A percentile compares a stretch with the other conserved stretches of the same genome.
Evolutionary conservation across 352 stramenopile species (phyloP).

Genomic region (Phytophthora pisi): DNA sequence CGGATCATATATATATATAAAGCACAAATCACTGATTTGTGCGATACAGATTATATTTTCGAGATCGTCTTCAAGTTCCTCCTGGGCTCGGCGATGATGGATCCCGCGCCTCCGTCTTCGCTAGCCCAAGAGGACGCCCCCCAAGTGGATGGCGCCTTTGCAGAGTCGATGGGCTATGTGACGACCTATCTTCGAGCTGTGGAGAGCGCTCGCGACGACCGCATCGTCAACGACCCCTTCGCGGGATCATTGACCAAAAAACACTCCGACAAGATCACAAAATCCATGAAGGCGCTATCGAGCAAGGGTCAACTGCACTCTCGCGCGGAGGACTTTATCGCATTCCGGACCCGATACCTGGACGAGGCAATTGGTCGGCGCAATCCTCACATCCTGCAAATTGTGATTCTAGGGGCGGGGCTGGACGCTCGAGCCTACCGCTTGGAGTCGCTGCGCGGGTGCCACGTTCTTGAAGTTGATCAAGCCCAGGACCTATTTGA

Average conservation of each 20-base stretch:
- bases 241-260: slow-evolving; percentile 11
- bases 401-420: slow-evolving; percentile 45
- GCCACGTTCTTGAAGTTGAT: slow-evolving; percentile 45
- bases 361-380: slow-evolving; percentile 43
- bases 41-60: neutral
- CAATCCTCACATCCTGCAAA: slow-evolving; percentile 36
- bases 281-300: neutral
- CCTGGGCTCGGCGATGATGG: neutral
- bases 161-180: slow-evolving; percentile 16
- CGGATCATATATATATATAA: neutral
- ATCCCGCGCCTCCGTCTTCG: neutral
- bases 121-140: neutral
- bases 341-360: slow-evolving; percentile 40
- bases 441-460: slow-evolving; percentile 28
- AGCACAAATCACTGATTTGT: neutral
- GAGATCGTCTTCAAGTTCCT: neutral
- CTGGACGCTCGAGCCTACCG: slow-evolving; percentile 45
- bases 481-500: slow-evolving; percentile 30
- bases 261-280: neutral
- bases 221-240: slow-evolving; percentile 18
- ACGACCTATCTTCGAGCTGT: slow-evolving; percentile 14
- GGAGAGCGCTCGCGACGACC: slow-evolving; percentile 13
- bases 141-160: neutral
- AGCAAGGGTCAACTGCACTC: neutral
- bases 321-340: slow-evolving; percentile 24